Conservation (phyloP, 495 filamentous ascomycete species). For the Penicillium pulvis region DNA sequence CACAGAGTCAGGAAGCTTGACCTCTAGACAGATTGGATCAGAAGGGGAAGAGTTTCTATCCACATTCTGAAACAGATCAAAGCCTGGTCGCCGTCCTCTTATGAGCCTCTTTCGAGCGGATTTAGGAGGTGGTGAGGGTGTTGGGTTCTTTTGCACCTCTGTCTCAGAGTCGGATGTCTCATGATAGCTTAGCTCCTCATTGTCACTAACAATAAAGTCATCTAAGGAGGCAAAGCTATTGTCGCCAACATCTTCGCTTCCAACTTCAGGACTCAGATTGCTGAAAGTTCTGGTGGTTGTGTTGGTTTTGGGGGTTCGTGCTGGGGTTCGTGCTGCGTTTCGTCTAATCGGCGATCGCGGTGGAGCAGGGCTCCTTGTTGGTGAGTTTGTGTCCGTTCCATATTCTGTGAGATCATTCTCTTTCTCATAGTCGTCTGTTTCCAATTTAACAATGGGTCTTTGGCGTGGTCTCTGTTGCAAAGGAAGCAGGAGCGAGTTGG, state of each 20-base stretch:
- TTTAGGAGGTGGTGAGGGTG: constrained; percentile 28
- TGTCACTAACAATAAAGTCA: constrained; percentile 51
- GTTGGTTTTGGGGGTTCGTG: constrained; percentile 21
- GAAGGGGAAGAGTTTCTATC: constrained; percentile 18
- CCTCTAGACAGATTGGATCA: constrained; percentile 23
- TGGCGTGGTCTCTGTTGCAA: constrained; percentile 25
- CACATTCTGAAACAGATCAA: constrained; percentile 16
- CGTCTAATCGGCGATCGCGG: constrained; percentile 27
- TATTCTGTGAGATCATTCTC: constrained; percentile 44
- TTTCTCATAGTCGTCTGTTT: constrained; percentile 44
- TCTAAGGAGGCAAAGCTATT: constrained; percentile 43
- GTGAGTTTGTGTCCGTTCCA: constrained; percentile 14
- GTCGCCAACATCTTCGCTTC: constrained; percentile 28
- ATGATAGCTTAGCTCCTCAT: constrained; percentile 45
- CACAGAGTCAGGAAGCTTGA: constrained; percentile 23
- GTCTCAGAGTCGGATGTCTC: constrained; percentile 39
- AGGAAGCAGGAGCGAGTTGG: constrained; percentile 42
- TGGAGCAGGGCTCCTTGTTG: constrained; percentile 22
- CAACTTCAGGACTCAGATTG: constrained; percentile 20
- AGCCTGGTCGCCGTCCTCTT: constrained; percentile 36
- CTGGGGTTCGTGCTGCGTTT: constrained; percentile 14
- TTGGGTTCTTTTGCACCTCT: constrained; percentile 26
- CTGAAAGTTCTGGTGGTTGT: constrained; percentile 11
- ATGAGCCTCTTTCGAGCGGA: constrained; percentile 36
- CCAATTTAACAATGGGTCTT: constrained; percentile 29